A percentile compares a stretch with the other conserved stretches of the same genome.
phyloP scores from a whole-genome alignment of 805 yeast genomes.

The Myxozyma melibiosi region DNA sequence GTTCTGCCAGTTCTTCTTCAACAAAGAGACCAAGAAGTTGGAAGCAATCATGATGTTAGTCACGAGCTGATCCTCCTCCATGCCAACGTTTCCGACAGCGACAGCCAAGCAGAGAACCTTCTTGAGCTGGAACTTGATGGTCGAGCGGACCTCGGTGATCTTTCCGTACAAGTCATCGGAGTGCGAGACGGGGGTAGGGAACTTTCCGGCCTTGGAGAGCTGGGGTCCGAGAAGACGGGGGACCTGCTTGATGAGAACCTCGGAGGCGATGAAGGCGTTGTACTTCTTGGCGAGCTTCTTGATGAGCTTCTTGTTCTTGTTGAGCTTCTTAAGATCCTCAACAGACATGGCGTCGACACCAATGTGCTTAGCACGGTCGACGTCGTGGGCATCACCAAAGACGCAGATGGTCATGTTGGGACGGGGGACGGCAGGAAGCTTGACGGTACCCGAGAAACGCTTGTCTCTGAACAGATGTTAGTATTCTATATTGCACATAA shows the following conservation, averaged over 20 bases:
- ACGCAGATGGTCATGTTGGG: constrained; percentile 99
- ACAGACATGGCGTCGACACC: constrained; percentile 99
- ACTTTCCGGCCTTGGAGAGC: constrained; percentile 99
- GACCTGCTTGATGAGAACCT: constrained; percentile 98
- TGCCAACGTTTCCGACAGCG: constrained; percentile 99
- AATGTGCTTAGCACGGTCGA: constrained; percentile 99
- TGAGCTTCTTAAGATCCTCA: constrained; percentile 98
- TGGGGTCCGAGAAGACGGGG: constrained; percentile 99
- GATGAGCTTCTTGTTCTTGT: constrained; percentile 99
- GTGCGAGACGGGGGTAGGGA: constrained; percentile 99
- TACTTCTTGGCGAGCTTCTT: constrained; percentile 99
- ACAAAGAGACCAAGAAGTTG: constrained; percentile 97
- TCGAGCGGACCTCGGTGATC: constrained; percentile 96
- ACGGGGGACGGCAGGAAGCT: constrained; percentile 98
- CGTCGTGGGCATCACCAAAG: constrained; percentile 99
- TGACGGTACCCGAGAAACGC: constrained; percentile 99
- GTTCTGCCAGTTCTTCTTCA: constrained; percentile 99
- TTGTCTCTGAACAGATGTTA: constrained; percentile 63
- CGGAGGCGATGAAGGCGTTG: constrained; percentile 99
- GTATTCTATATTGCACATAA: too few relatives aligned
- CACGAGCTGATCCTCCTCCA: constrained; percentile 94
- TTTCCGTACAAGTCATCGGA: constrained; percentile 94
- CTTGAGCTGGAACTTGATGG: constrained; percentile 99
- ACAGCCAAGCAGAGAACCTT: constrained; percentile 99
- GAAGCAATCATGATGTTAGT: constrained; percentile 98